Base-by-base conservation (phyloP, 345 rosid species). In the Triadica sebifera region DNA sequence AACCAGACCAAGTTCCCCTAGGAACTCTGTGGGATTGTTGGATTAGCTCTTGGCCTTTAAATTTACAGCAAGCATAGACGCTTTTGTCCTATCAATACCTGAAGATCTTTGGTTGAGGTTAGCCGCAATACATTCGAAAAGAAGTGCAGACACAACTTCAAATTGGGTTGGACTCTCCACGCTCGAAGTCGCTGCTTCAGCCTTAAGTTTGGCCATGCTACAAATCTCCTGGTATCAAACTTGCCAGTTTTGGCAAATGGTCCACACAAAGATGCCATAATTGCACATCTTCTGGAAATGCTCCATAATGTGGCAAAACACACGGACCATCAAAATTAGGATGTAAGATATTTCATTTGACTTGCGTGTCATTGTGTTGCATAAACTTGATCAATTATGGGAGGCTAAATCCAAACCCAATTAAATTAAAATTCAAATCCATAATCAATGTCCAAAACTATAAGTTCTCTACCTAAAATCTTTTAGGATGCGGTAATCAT, bases 121-220 rank as follows among this genome's bases (percentile, higher is more conserved):
- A 43, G 75, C 64, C 78, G 78, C 77, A 19, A 81, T 77, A 17
- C 73, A 45, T 79, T 74, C 79, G 78, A 84, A 77, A 29, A 89
- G 82, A 52, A 87, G 75, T 59, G 89, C 87, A 19, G 88, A 74
- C 12, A 87, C 86, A 10, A 74, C 85, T 64, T 90, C 91, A 2
- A 85, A 78, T 37, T 88, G 72, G 2, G 88, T 83, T 0, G 89
- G 89, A 24, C 82, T 79, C 41, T 52, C 67, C 56, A 82, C 82
- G 8, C 50, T 73, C 29, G 72, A 66, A 66, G 77, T 77, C 4
- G 74, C 76, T 39, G 75, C 84, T 45, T 55, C 79, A 12, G 47
- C 75, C 78, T 75, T 85, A 13, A 86, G 82, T 20, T 57, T 78
- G 60, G 39, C 41, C 12, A 34, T 61, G 43, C 3, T 43, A 61